phyloP scores from a whole-genome alignment of 202 grass and related monocot species.

The Digitaria exilis region DNA sequence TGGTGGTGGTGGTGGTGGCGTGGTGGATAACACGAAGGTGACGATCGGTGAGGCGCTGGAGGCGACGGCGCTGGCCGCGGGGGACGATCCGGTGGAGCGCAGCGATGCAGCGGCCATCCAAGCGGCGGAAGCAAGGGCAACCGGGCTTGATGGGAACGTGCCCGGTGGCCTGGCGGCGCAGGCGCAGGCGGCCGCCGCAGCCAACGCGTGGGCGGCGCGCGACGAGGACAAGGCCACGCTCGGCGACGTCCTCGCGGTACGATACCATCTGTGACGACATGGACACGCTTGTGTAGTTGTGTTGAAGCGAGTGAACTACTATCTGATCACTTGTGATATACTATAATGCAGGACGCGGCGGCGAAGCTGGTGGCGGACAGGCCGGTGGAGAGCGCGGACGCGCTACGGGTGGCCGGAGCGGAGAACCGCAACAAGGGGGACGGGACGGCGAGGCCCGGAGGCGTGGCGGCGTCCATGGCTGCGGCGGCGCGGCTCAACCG shows the following conservation, averaged over 20 bases:
- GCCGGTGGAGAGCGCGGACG: conserved; percentile 52
- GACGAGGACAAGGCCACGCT: conserved; percentile 62
- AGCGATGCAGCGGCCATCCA: conserved; percentile 63
- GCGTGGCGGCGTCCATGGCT: conserved; percentile 56
- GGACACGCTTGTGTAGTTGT: too few relatives aligned
- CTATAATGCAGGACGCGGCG: conserved; percentile 63
- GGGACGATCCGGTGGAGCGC: conserved; percentile 49
- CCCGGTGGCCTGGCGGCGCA: conserved; percentile 52
- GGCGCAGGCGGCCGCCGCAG: conserved; percentile 50
- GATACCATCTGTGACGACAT: too few relatives aligned
- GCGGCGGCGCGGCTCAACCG: conserved; percentile 68
- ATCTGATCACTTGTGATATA: too few relatives aligned
- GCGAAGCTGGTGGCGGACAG: conserved; percentile 56
- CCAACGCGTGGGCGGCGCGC: conserved; percentile 37
- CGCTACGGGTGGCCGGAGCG: conserved; percentile 48
- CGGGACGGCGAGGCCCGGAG: conserved; percentile 39
- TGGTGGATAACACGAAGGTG: conserved; percentile 43
- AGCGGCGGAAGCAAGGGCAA: conserved; percentile 56
- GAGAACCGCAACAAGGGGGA: conserved; percentile 55
- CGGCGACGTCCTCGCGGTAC: conserved; percentile 66
- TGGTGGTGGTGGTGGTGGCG: background rate
- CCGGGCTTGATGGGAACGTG: conserved; percentile 34
- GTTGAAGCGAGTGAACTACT: too few relatives aligned
- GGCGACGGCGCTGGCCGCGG: conserved; percentile 39
- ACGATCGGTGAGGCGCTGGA: conserved; percentile 72